Evolutionary conservation across 2,329 filamentous ascomycete species (phyloP), one percentile per base, ranked within the genome.

Genomic region (Bipolaris gigantea): DNA sequence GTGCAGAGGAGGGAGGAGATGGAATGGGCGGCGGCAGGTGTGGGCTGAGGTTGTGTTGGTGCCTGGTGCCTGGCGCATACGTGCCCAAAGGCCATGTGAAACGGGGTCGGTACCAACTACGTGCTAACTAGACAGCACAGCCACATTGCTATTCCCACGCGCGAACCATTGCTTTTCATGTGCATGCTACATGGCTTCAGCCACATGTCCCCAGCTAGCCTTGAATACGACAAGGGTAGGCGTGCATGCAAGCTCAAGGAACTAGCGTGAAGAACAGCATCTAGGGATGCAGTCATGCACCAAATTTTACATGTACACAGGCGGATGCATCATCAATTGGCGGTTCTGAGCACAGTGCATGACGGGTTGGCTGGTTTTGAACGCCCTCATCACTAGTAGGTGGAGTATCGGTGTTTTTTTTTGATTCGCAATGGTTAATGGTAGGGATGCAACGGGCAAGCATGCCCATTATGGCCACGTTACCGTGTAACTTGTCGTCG

Each of bases 391-490:
- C n/a, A 36, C 33, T 27, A 34, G n/a, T 19, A 23, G 25, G 19
- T 40, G 36, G 16, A 15, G 25, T 11, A 13, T 34, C 19, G 36
- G 38, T 23, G 13, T 34, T 34, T 41, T 35, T 41, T 35, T 49
- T 34, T 40, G 15, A 42, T 49, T 42, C 25, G 21, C 21, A 32
- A 34, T 21, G 19, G 42, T 35, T 19, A 21, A 18, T 32, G 18
- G 27, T 42, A 34, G 38, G 41, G 30, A 42, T 35, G 38, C 30
- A 38, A 49, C 33, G n/a, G 47, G 47, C 46, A 33, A 32, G 25
- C 35, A 39, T 25, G 45, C 46, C 46, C 11, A 9, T 19, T 25
- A 9, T 41, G 13, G 27, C 4, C 16, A 48, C 11, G 36, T 18
- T 3, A 18, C 15, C 15, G 19, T 32, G 19, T 23, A 34, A n/a